These are phyloP conservation scores for Kodamaea nitidulidarum DNA, from an alignment of 805 yeast species.

Conservation along the genomic window DNA sequence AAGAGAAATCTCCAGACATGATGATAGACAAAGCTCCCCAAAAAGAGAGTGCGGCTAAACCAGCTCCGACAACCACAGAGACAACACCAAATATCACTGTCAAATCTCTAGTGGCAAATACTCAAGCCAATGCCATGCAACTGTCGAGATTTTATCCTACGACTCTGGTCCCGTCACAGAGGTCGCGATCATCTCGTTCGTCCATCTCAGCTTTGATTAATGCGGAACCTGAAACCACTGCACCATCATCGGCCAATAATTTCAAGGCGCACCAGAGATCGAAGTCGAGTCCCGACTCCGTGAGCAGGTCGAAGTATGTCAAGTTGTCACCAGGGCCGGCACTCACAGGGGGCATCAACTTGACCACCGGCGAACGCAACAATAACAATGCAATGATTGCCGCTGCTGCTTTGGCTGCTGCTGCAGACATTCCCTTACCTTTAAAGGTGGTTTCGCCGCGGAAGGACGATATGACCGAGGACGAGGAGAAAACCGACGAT, in stretches of 20 bases:
- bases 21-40: no score
- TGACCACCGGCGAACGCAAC: conserved; percentile 30
- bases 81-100: no score
- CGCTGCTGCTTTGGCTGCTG: conserved; percentile 80
- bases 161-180: no score
- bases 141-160: no score
- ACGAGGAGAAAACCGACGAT: conserved; percentile 25
- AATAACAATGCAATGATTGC: conserved; percentile 61
- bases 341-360: conserved; percentile 34
- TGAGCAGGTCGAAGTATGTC: neutral
- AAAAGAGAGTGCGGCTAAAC: no score
- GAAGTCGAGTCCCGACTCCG: conserved; percentile 17
- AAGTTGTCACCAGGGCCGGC: conserved; percentile 42
- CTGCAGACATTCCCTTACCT: conserved; percentile 74
- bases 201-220: conserved; percentile 14
- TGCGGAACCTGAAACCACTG: conserved; percentile 6
- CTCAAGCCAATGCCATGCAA: no score
- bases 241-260: conserved; percentile 18
- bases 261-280: conserved; percentile 24
- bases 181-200: conserved; percentile 1
- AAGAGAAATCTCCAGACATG: no score
- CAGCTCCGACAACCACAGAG: no score
- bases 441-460: conserved; percentile 18
- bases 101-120: no score
- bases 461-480: conserved; percentile 15